Conservation (phyloP, 2,329 filamentous ascomycete genomes). For the Dryadomyces sulphureus region DNA sequence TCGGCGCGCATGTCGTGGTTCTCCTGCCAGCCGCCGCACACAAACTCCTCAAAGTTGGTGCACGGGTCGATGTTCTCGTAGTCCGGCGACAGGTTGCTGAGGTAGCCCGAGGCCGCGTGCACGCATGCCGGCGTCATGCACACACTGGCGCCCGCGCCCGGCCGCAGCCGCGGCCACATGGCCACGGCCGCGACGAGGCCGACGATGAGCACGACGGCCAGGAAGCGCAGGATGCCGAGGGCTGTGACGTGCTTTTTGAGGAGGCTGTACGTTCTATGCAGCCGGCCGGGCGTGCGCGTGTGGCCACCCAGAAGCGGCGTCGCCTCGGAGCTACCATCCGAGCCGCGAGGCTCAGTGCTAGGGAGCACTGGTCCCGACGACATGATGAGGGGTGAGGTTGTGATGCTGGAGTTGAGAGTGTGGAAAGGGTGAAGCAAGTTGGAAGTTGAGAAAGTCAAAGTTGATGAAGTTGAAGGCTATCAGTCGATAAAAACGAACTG, state of each 20-base stretch:
- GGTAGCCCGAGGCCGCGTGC: conserved; percentile 45
- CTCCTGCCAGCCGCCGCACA: conserved; percentile 52
- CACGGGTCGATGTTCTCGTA: conserved; percentile 53
- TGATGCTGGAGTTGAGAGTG: too few species aligned
- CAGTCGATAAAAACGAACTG: too few species aligned
- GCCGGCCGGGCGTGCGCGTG: not conserved
- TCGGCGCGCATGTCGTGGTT: conserved; percentile 51
- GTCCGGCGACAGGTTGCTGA: conserved; percentile 43
- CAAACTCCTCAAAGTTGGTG: conserved; percentile 51
- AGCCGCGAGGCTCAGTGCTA: not conserved
- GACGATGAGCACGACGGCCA: not conserved
- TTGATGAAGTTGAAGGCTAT: too few species aligned
- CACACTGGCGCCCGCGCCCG: conserved; percentile 14
- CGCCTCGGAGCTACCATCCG: not conserved
- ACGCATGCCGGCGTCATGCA: conserved; percentile 47
- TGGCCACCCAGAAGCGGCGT: not conserved
- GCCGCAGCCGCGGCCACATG: not conserved
- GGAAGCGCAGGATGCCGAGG: not conserved
- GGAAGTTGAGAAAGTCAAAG: too few species aligned
- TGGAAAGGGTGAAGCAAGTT: too few species aligned
- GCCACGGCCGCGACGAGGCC: not conserved
- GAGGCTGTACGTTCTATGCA: not conserved
- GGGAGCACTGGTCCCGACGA: not conserved
- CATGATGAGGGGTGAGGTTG: not conserved
- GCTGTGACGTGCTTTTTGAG: not conserved